These are phyloP conservation scores for Rhizoclosmatium sp. DNA, from an alignment of 192 early-diverging fungal species.

Conservation along the genomic window DNA sequence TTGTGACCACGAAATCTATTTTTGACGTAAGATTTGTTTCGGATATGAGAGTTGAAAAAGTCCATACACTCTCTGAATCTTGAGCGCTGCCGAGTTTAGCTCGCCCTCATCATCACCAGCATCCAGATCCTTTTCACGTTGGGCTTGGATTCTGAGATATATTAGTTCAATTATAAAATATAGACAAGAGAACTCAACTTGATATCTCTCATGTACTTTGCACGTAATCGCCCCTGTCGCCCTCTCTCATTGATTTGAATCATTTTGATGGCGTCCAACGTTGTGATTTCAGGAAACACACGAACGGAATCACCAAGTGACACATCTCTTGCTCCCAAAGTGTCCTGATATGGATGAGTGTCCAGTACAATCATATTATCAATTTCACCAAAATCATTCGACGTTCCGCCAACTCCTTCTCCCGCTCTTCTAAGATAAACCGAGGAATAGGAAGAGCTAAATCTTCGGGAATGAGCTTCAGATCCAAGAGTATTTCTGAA, in stretches of 20 bases:
- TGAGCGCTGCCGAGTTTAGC: slow-evolving; percentile 55
- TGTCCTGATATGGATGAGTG: slow-evolving; percentile 33
- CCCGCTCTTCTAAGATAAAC: slow-evolving; percentile 62
- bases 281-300: slow-evolving; percentile 56
- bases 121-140: slow-evolving; percentile 62
- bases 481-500: slow-evolving; percentile 60
- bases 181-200: slow-evolving; percentile 35
- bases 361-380: slow-evolving; percentile 10
- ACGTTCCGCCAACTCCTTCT: slow-evolving; percentile 37
- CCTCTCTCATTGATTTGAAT: slow-evolving; percentile 68
- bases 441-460: slow-evolving; percentile 57
- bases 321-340: slow-evolving; percentile 58
- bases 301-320: slow-evolving; percentile 48
- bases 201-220: slow-evolving; percentile 71
- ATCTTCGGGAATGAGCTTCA: slow-evolving; percentile 66
- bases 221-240: slow-evolving; percentile 61
- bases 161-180: neutral
- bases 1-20: slow-evolving; percentile 60
- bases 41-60: neutral
- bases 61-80: slow-evolving; percentile 61
- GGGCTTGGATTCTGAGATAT: slow-evolving; percentile 55
- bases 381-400: slow-evolving; percentile 45
- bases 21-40: neutral
- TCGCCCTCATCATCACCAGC: slow-evolving; percentile 64
- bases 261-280: slow-evolving; percentile 58